Evolutionary conservation across 352 stramenopile species (phyloP), one percentile per base, ranked within the genome.

Genomic region (Halophytophthora polymorphica): DNA sequence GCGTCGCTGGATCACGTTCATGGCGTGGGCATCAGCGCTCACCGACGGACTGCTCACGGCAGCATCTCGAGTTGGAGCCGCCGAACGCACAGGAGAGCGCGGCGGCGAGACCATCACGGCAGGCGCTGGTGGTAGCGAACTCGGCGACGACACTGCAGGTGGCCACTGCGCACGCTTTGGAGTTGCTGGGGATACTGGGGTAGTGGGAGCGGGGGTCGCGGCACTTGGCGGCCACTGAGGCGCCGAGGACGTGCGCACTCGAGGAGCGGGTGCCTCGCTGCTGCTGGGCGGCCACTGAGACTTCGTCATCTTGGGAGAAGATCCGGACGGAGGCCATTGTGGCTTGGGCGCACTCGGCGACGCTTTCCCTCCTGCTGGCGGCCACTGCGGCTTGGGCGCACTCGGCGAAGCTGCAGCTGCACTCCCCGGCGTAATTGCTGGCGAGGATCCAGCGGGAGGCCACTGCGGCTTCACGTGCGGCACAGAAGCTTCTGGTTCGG

Each of bases 1-100:
- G 19, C 79, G 76, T 43, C 79, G 74, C 59, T 90, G 76, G 7
- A 88, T 35, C 11, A 86, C 68, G 34, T 66, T 78, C 51, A 84
- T 60, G 0, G 78, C 76, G 33, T 86, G 76, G 1, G 72, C 62
- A 33, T 89, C 76, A 11, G 61, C 50, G 38, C 52, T 56, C 42
- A 13, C 28, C 53, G 56, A 54, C 2, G 50, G 40, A 22, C 50
- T 57, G 13, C 23, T 18, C 10, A 66, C 60, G 6, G 25, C 35
- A 17, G 48, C 33, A 25, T 52, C 46, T 0, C 51, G 52, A 3
- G 34, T 4, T 40, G 50, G 53, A 10, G 45, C 45, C 19, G 54
- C 22, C 12, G 56, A 59, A 10, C 64, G 61, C 10, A 53, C 21
- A 22, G 66, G 52, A 0, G 59, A 69, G 5, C 53, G 47, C 11